Conservation (phyloP, 352 stramenopile species). For the Phytopythium chamaehyphon region DNA sequence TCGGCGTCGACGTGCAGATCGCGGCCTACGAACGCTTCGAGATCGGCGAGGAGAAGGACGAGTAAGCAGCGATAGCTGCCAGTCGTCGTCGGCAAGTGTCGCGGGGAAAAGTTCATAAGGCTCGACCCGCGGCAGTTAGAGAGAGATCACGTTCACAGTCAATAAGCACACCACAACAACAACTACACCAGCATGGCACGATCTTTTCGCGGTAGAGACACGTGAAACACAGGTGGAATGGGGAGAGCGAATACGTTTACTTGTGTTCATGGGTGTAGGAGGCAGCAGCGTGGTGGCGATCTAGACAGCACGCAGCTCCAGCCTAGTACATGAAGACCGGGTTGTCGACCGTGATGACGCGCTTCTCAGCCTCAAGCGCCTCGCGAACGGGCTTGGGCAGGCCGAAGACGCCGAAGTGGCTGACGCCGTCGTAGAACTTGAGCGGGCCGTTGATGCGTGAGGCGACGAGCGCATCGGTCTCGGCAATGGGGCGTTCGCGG, state of each 20-base stretch:
- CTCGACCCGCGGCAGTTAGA: conserved; percentile 2
- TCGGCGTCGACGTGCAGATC: conserved; percentile 59
- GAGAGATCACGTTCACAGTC: background rate
- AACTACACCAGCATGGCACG: too few species aligned
- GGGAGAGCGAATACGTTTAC: too few species aligned
- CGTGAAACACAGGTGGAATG: too few species aligned
- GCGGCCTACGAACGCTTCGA: conserved; percentile 74
- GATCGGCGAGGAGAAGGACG: conserved; percentile 50
- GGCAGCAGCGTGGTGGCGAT: conserved; percentile 7
- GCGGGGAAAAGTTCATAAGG: background rate
- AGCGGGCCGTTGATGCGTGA: conserved; percentile 57
- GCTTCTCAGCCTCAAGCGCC: conserved; percentile 79
- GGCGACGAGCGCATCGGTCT: conserved; percentile 64
- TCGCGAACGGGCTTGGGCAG: conserved; percentile 91
- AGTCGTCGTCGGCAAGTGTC: background rate
- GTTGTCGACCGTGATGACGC: conserved; percentile 95
- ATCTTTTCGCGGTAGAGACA: too few species aligned
- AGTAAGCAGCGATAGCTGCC: conserved; percentile 14
- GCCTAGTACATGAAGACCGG: conserved; percentile 95
- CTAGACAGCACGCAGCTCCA: background rate
- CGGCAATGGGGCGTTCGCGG: conserved; percentile 47
- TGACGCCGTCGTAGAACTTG: conserved; percentile 91
- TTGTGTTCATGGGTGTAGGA: conserved; percentile 9
- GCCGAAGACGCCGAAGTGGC: conserved; percentile 88
- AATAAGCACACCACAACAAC: background rate